Base-by-base conservation (phyloP, 2,329 filamentous ascomycete species). In the Botrytis cinerea region DNA sequence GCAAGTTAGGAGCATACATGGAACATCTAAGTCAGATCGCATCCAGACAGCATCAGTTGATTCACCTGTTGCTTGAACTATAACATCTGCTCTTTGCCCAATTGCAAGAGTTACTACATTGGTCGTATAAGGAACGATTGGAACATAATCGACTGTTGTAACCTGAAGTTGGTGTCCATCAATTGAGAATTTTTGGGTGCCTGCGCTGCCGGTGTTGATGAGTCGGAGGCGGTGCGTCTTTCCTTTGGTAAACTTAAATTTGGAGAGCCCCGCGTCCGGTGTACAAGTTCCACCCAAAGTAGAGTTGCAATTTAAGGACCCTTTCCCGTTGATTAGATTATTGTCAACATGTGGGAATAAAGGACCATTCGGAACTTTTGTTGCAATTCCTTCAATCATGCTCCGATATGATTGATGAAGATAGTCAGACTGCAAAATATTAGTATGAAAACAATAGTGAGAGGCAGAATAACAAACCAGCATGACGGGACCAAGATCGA, bases 141-240 rank as follows among this genome's bases (percentile, higher is more conserved):
- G 87, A 0, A 91, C 86, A 20, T 90, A 82, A 74, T 90, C 89
- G 38, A 81, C 82, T 0, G 85, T 83, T 54, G 91, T 88, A 40
- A 91, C 88, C 0, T 83, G 86, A 78, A 91, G 78, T 0, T 80
- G 84, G 78, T 91, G 89, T 73, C 86, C 84, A 78, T 88, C 87
- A 73, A 88, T 86, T 63, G 81, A 82, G 76, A 88, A 87, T 40
- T 77, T 78, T 54, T 76, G 25, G 1, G 73, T 74, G 6, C 62
- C 62, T 51, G 74, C 74, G 12, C 89, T 80, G 76, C 75, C 85
- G 28, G 79, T 80, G 75, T 87, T 87, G 72, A 87, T 79, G 4
- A 87, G 77, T 4, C 86, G 80, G 43, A 87, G 74, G 35, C 84
- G 83, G 71, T 87, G 85, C 1, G 80, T 83, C 20, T 81, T 82